Percentiles rank a stretch among this genome's conserved stretches.
phyloP scores from a whole-genome alignment of 345 rosid genomes.

The Arabidopsis suecica region DNA sequence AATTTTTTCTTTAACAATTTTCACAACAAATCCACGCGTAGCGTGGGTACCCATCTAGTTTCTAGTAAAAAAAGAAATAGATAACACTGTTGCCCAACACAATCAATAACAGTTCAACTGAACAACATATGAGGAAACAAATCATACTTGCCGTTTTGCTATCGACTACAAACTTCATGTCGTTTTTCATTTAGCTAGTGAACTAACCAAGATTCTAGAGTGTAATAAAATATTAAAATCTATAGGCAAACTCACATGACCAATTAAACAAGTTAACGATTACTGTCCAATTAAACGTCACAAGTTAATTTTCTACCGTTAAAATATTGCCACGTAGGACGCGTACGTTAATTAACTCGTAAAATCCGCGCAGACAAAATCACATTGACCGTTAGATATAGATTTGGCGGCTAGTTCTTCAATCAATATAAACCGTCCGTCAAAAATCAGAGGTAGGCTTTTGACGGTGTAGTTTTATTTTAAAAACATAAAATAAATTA shows the following conservation, averaged over 20 bases:
- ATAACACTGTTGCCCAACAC: not conserved
- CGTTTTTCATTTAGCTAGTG: conserved; percentile 2
- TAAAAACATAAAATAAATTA: not conserved
- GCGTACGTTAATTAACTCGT: conserved; percentile 36
- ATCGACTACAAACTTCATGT: not conserved
- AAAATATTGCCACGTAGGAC: conserved; percentile 28
- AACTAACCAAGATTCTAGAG: conserved; percentile 33
- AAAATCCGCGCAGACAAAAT: conserved; percentile 26
- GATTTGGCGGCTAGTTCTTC: conserved; percentile 43
- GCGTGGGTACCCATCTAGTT: too few species aligned
- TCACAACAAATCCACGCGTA: too few species aligned
- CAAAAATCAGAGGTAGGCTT: conserved; percentile 25
- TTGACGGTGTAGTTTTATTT: conserved; percentile 38
- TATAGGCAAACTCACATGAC: conserved; percentile 8
- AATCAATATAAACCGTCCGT: conserved; percentile 36
- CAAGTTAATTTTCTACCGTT: conserved; percentile 16
- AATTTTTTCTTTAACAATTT: too few species aligned
- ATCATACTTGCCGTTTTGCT: not conserved
- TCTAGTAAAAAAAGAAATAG: too few species aligned
- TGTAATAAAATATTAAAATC: not conserved
- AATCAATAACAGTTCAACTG: not conserved
- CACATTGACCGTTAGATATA: conserved; percentile 34
- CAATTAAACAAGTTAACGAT: conserved; percentile 26
- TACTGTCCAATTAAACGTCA: conserved; percentile 32
- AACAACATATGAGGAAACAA: not conserved